Conservation (phyloP, 2,329 filamentous ascomycete species). For the Venturia pyrina region DNA sequence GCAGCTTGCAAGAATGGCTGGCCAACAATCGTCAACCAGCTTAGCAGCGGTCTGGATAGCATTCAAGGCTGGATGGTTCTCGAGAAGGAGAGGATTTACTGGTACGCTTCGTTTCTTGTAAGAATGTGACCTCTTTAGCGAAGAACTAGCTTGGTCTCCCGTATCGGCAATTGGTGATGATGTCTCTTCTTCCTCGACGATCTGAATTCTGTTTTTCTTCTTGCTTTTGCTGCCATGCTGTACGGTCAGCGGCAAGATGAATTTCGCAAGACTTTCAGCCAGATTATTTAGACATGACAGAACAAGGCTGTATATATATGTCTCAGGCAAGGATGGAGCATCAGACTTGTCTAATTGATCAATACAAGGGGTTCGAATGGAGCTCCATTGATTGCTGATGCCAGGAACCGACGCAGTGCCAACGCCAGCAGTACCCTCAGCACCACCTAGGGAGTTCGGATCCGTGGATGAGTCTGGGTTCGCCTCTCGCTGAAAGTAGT, state of each 20-base stretch:
- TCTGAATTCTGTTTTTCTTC: conserved; percentile 34
- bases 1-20: conserved; percentile 84
- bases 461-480: conserved; percentile 2
- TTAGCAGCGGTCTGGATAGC: conserved; percentile 69
- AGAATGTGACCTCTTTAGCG: conserved; percentile 53
- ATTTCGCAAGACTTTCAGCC: conserved; percentile 86
- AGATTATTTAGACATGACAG: conserved; percentile 82
- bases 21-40: conserved; percentile 90
- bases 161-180: conserved; percentile 6
- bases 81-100: conserved; percentile 69
- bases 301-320: conserved; percentile 85
- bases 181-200: conserved; percentile 23
- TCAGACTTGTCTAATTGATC: conserved; percentile 92
- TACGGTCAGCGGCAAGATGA: conserved; percentile 83
- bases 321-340: conserved; percentile 73
- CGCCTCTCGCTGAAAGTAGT: conserved; percentile 22
- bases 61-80: conserved; percentile 58
- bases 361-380: conserved; percentile 75
- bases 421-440: conserved; percentile 53
- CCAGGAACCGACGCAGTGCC: conserved; percentile 47
- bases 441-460: conserved; percentile 76
- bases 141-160: conserved; percentile 11
- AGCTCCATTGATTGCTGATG: conserved; percentile 87
- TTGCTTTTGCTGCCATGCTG: conserved; percentile 46
- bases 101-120: conserved; percentile 69